Percentiles rank a stretch among this genome's conserved stretches.
Evolutionary conservation across 108 stramenopile species (phyloP).

Genomic region (Hondaea fermentalgiana): DNA sequence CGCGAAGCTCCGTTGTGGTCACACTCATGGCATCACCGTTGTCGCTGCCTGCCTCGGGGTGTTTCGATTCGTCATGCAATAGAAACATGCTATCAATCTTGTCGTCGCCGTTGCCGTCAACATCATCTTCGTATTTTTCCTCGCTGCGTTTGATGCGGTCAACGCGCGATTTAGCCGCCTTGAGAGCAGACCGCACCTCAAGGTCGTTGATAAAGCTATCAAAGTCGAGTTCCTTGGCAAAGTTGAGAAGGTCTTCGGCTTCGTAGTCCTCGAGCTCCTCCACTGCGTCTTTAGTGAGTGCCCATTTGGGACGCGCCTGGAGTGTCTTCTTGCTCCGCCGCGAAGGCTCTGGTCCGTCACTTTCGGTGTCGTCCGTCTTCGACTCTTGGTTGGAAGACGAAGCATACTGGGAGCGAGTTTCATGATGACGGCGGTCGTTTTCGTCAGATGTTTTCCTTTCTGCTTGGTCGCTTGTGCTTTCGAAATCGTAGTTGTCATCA

Average conservation of each 20-base stretch:
- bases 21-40: background rate
- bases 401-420: background rate
- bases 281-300: conserved; percentile 55
- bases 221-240: conserved; percentile 63
- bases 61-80: background rate
- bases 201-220: conserved; percentile 66
- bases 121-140: conserved; percentile 25
- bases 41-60: background rate
- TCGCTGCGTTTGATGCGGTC: background rate
- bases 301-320: conserved; percentile 57
- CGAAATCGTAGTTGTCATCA: background rate
- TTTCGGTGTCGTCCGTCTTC: background rate
- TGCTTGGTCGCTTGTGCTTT: background rate
- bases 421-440: too few species aligned
- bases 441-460: background rate
- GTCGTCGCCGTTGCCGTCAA: background rate
- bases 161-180: conserved; percentile 22
- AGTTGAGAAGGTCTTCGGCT: conserved; percentile 62
- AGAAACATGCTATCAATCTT: background rate
- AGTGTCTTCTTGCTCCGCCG: conserved; percentile 19
- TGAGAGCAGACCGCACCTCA: conserved; percentile 53
- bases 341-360: too few species aligned
- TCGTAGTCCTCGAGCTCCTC: conserved; percentile 41
- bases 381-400: background rate
- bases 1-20: conserved; percentile 20